Base-by-base conservation (phyloP, 2,329 filamentous ascomycete species). In the Setomelanomma holmii region DNA sequence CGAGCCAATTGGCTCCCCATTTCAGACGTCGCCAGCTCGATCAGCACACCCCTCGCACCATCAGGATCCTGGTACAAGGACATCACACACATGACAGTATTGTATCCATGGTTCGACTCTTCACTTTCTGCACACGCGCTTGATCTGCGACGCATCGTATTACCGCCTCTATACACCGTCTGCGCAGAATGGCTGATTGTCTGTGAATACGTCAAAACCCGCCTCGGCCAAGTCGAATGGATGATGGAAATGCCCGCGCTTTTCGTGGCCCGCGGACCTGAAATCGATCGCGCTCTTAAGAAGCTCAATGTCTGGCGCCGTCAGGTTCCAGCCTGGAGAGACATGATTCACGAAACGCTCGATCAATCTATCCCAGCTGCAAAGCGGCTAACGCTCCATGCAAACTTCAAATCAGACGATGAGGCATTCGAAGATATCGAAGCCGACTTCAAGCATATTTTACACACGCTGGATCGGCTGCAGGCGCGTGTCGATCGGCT, bases 281-380 rank as follows among this genome's bases (percentile, higher is more conserved):
- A 16, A 14, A 16, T 36, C 10, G 16, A n/a, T 16, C 3, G 2
- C 10, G 34, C 12, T 2, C 34, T 36, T 10, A 17, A n/a, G 7
- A 23, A 16, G 8, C 57, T 78, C 0, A 72, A 76, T 33, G 71
- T 73, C 2, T 79, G 76, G 77, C 69, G 75, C 11, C 71, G 76
- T 4, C 70, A 75, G 7, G 59, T 80, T 0, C 73, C 75, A 0
- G 55, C 75, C 14, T 78, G 75, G 55, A 59, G 69, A 7, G 57
- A 63, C 2, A 73, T 73, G 67, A 53, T 72, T 8, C 51, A 45
- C 3, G 66, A 74, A 11, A 58, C 63, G 12, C 56, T 69, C 5
- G 58, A 71, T 1, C 56, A 64, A n/a, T 42, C 43, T 3, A 16
- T 66, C 8, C 56, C 60, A 1, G 41, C 45, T 6, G 62, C 56